A percentile compares a stretch with the other conserved stretches of the same genome.
phyloP scores from a whole-genome alignment of 176 grass and related monocot genomes.

The Carex parvula region DNA sequence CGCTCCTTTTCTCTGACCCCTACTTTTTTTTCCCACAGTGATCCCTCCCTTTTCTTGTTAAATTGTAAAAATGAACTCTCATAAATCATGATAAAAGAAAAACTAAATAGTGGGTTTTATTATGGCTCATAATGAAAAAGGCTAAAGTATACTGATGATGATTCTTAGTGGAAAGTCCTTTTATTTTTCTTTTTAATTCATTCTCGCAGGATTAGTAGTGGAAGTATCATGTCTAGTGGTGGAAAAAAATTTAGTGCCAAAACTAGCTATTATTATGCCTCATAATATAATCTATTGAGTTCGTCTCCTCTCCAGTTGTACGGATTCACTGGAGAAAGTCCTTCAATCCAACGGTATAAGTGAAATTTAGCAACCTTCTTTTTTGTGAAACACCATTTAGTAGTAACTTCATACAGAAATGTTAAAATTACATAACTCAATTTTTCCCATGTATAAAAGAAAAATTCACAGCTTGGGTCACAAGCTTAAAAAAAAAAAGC shows the following conservation, averaged over 20 bases:
- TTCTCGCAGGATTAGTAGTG: neutral
- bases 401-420: no score
- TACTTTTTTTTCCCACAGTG: no score
- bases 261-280: neutral
- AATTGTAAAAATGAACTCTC: neutral
- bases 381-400: no score
- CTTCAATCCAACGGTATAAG: no score
- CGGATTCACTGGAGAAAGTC: no score
- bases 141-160: neutral
- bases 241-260: neutral
- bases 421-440: no score
- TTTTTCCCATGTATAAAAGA: no score
- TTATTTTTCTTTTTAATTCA: neutral
- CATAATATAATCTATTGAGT: neutral
- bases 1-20: no score
- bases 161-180: neutral
- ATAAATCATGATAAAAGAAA: neutral
- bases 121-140: neutral
- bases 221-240: neutral
- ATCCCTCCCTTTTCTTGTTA: neutral
- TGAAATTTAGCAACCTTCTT: no score
- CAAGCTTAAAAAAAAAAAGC: no score
- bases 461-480: no score
- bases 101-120: neutral
- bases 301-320: no score